Percentiles rank a stretch among this genome's conserved stretches.
These are phyloP conservation scores for Hygrophorus russula DNA, from an alignment of 768 basidiomycete species.

Conservation along the genomic window DNA sequence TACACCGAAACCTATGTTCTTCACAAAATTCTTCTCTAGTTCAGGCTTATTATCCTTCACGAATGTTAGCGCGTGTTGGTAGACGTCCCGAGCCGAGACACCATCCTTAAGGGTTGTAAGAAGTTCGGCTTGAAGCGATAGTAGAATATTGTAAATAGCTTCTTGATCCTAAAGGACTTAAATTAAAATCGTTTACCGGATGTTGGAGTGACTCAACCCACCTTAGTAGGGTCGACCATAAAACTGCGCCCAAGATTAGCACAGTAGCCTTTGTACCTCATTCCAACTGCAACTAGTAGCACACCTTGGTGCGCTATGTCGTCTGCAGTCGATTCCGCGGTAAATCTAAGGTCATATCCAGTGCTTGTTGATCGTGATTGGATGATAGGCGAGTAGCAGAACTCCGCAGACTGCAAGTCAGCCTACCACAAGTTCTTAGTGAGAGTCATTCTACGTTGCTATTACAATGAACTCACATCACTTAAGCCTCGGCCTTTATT, in stretches of 20 bases:
- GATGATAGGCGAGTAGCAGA: constrained; percentile 91
- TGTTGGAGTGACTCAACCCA: constrained; percentile 15
- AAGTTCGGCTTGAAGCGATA: constrained; percentile 69
- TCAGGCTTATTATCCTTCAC: constrained; percentile 73
- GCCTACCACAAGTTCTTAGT: constrained; percentile 34
- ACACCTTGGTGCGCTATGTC: constrained; percentile 82
- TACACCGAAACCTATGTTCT: constrained; percentile 86
- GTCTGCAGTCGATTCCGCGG: constrained; percentile 77
- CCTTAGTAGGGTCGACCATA: constrained; percentile 88
- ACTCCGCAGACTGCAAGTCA: constrained; percentile 86
- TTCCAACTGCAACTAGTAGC: constrained; percentile 75
- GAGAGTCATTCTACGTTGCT: neutral
- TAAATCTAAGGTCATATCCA: constrained; percentile 83
- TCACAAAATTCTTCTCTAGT: constrained; percentile 75
- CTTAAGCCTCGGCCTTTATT: constrained; percentile 60
- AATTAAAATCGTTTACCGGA: neutral
- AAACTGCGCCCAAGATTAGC: constrained; percentile 89
- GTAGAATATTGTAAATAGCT: constrained; percentile 67
- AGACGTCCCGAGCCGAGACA: constrained; percentile 65
- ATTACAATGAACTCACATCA: constrained; percentile 42
- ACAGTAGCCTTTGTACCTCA: constrained; percentile 90
- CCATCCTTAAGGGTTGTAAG: constrained; percentile 73
- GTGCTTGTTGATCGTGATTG: constrained; percentile 78
- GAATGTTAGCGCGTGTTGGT: constrained; percentile 59
- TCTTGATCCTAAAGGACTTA: constrained; percentile 69